Conservation (phyloP, 2,329 filamentous ascomycete species). For the Calcarisporium arbuscula region DNA sequence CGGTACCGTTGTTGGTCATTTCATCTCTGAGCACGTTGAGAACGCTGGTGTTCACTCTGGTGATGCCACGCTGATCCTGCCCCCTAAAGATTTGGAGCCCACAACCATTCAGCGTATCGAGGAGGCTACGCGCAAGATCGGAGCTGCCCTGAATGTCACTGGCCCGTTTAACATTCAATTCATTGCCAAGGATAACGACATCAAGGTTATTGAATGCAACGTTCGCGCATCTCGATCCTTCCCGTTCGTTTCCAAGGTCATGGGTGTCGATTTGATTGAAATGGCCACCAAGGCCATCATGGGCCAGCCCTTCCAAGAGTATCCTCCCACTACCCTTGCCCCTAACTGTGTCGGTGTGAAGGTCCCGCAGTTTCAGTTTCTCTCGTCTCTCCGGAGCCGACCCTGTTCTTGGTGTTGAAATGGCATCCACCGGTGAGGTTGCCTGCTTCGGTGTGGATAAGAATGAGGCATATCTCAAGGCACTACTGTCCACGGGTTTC, state of each 20-base stretch:
- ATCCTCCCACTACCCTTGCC: conserved; percentile 70
- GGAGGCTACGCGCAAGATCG: conserved; percentile 93
- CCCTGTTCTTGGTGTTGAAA: conserved; percentile 94
- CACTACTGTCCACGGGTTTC: conserved; percentile 91
- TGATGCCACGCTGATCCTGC: conserved; percentile 90
- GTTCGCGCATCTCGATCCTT: conserved; percentile 93
- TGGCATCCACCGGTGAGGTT: conserved; percentile 98
- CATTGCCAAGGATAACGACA: conserved; percentile 98
- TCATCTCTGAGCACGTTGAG: conserved; percentile 97
- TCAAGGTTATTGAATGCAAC: conserved; percentile 99
- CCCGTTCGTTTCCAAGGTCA: conserved; percentile 97
- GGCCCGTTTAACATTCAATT: conserved; percentile 99
- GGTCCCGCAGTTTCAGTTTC: conserved; percentile 98
- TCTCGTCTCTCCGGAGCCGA: conserved; percentile 93
- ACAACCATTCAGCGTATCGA: conserved; percentile 89
- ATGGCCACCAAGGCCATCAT: conserved; percentile 98
- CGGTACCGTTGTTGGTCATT: conserved; percentile 86
- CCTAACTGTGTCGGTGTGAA: conserved; percentile 90
- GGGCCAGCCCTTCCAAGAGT: conserved; percentile 72
- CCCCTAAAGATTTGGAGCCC: conserved; percentile 83
- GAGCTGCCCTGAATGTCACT: conserved; percentile 86
- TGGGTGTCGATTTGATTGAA: conserved; percentile 95
- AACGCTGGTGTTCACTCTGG: conserved; percentile 98
- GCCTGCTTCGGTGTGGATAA: conserved; percentile 94
- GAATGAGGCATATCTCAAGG: conserved; percentile 97